Evolutionary conservation across 768 basidiomycete species (phyloP).

Genomic region (Pulveroboletus sp.): DNA sequence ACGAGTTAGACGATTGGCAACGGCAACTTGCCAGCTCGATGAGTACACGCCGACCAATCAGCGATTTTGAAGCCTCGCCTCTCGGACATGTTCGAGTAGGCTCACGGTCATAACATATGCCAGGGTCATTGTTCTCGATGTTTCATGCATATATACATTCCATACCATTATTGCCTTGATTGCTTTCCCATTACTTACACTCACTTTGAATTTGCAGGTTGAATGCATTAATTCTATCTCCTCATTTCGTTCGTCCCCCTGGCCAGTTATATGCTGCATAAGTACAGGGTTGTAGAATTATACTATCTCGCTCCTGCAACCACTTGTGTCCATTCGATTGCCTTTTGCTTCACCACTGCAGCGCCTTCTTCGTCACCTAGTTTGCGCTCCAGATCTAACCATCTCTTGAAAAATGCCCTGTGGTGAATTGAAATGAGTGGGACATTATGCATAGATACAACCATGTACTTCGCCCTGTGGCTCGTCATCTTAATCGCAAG

Average conservation of each 20-base stretch:
- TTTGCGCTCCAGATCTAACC: conserved; percentile 82
- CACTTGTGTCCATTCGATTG: conserved; percentile 84
- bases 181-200: conserved; percentile 40
- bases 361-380: conserved; percentile 86
- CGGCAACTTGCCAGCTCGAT: conserved; percentile 77
- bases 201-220: conserved; percentile 52
- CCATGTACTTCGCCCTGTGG: conserved; percentile 90
- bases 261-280: conserved; percentile 34
- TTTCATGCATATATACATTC: conserved; percentile 33
- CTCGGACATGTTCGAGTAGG: conserved; percentile 53
- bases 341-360: conserved; percentile 77
- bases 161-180: conserved; percentile 33
- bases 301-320: conserved; percentile 33
- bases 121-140: conserved; percentile 10
- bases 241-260: conserved; percentile 29
- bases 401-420: conserved; percentile 96
- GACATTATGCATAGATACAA: background rate
- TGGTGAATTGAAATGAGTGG: conserved; percentile 11
- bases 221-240: conserved; percentile 33
- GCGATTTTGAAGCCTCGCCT: conserved; percentile 63
- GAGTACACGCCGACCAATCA: conserved; percentile 65
- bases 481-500: conserved; percentile 84
- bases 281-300: conserved; percentile 14
- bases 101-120: conserved; percentile 44
- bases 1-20: conserved; percentile 83